Evolutionary conservation across 306 rosid genomes (phyloP), one percentile per base, ranked within the genome.

Genomic region (Ziziphus jujuba): DNA sequence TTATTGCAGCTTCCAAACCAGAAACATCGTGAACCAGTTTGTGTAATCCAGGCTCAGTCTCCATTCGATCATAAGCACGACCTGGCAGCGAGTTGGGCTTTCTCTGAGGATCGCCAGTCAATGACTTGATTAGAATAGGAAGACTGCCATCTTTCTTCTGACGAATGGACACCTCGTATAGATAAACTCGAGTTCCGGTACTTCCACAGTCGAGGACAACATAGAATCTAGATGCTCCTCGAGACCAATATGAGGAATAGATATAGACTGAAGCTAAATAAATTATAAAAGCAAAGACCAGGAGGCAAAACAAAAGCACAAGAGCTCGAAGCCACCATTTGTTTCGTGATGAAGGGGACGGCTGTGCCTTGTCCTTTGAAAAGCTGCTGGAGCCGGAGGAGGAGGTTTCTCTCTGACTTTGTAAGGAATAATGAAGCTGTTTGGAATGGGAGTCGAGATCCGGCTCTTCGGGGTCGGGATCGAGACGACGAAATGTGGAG

Each of bases 181-280:
- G 89, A 80, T 79, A 82, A 48, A 84, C 84, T 16, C 98, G 78
- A 69, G 95, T 90, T 2, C 98, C 96, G 23, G 98, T 93, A 68
- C 98, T 93, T 16, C 98, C 98, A 71, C 86, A 81, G 67, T 93
- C 98, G 48, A 93, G 96, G 17, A 93, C 96, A 67, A 93, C 85
- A 75, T 82, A 93, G 64, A 72, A 93, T 34, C 77, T 89, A 12
- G 87, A 84, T 4, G 85, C 75, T 56, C 83, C 89, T 63, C 34
- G 85, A 59, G 75, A 80, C 96, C 91, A 90, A 73, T 85, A 84
- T 9, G 92, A 85, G 79, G 92, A 85, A 80, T 75, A 87, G 51
- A 70, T 61, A 59, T 72, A 78, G 72, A 76, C n/a, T 9, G 82
- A 79, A 72, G 81, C 0, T 45, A 84, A 38, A 78, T 89, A 92